Base-by-base conservation (phyloP, 139 green algal species). In the Chlamydomonas schloesseri region DNA sequence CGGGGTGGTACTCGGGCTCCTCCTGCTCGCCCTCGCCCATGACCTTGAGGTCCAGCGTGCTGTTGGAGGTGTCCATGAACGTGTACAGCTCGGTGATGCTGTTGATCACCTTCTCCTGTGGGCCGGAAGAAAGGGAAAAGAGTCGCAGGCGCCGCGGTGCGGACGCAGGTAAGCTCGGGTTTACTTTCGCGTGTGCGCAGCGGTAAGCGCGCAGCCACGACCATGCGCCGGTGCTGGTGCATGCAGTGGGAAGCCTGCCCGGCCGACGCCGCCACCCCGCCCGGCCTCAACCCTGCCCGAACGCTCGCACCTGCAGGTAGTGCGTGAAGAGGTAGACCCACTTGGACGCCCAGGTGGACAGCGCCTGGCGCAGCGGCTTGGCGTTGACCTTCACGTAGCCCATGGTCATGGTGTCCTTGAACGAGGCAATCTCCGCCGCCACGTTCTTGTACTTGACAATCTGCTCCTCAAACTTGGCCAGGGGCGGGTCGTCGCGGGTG, bases 281-380 rank as follows among this genome's bases (percentile, higher is more conserved):
- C 42, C 42, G 42, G 42, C 42, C 42, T 8, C 42, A 50, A 50
- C 42, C 42, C 42, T 13, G 8, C 42, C 42, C 42, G 6, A 8
- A 50, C 42, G 42, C 42, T n/a, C 78, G 5, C 26, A 75, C 91
- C 80, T 97, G 93, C 64, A 99, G 88, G 92, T 96, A 95, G 65
- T 96, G 90, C 4, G 95, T 97, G 90, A 94, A 99, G 3, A 97
- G 90, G 91, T 97, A 97, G 28, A 95, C 92, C 96, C 96, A 98
- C 85, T 96, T 96, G 68, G 88, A 91, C 0, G 89, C 89, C 91
- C 91, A 94, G 11, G 91, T 93, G 21, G 87, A 77, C 47, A 94
- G 88, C 53, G 88, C 91, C 67, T 93, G 90, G 84, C 96, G 96
- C 81, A 98, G 90, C 4, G 96, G 95, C 91, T 96, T 96, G 65